Evolutionary conservation across 306 rosid genomes (phyloP), one percentile per base, ranked within the genome.

Genomic region (Vachellia pachyceras): DNA sequence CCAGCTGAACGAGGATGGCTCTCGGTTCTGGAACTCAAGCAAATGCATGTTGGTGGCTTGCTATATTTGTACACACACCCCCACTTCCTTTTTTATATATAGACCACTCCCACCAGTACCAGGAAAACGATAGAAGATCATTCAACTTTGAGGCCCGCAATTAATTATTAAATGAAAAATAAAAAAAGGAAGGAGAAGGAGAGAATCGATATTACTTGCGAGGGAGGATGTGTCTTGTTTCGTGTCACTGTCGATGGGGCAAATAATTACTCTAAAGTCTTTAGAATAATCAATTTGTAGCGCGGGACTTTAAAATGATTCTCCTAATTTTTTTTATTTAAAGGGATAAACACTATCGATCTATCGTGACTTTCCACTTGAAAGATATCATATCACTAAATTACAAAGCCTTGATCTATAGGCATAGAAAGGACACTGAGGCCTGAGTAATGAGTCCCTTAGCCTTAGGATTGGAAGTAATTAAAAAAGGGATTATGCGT

Each of bases 31-130:
- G 77, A 84, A 82, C 54, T 67, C 64, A 57, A 84, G 82, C 4
- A 79, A 87, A 72, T 87, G 88, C 88, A 87, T 84, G 4, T 25
- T 54, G 77, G 37, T 39, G 69, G 84, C 35, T 33, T 57, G 86
- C 42, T 82, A 10, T 15, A 2, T 23, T 13, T 42, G 65, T 40
- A 1, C 3, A 29, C 40, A 0, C 17, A 29, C 18, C 52, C 72
- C 14, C 8, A 15, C 73, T 18, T 67, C 69, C 23, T 33, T 77
- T 29, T 63, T n/a, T n/a, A n/a, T 84, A 79, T 87, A 75, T 10
- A 82, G 79, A 57, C 50, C 47, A 55, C 78, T 17, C 41, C 50
- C 60, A 77, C 6, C 60, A 77, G 18, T 50, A 63, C 12, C 7
- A 0, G 9, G 61, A 54, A 54, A 20, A 54, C 10, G 20, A 52